phyloP scores from a whole-genome alignment of 1,284 basidiomycete species.

The Limonomyces culmigenus region DNA sequence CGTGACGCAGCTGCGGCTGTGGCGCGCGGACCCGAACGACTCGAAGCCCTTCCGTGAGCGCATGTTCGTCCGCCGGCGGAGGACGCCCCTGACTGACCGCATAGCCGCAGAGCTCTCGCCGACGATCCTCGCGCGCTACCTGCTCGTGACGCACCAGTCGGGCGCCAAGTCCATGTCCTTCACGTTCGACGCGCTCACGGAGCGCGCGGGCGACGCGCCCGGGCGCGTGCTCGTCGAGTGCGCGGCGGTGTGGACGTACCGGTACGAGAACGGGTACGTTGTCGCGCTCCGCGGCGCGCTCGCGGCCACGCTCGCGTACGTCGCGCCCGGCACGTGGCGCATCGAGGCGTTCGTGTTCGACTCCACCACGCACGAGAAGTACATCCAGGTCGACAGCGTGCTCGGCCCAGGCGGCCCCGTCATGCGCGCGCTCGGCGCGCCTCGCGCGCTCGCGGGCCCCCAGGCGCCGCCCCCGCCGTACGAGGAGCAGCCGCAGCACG shows the following conservation, averaged over 20 bases:
- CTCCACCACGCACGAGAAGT: conserved; percentile 51
- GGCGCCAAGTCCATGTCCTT: conserved; percentile 65
- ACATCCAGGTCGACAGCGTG: conserved; percentile 16
- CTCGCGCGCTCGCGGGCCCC: conserved; percentile 2
- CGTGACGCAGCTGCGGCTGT: conserved; percentile 56
- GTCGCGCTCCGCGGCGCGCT: conserved; percentile 56
- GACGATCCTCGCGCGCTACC: conserved; percentile 65
- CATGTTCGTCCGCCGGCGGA: conserved; percentile 1
- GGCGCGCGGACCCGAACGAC: conserved; percentile 60
- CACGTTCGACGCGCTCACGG: conserved; percentile 54
- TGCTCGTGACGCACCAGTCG: conserved; percentile 63
- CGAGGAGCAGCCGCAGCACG: conserved; percentile 35
- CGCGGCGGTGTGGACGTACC: conserved; percentile 58
- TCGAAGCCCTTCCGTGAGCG: conserved; percentile 63
- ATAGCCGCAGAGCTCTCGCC: conserved; percentile 44
- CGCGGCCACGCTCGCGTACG: conserved; percentile 32
- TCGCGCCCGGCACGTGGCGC: conserved; percentile 5
- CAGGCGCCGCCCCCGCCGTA: conserved; percentile 23
- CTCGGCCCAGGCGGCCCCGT: conserved; percentile 25
- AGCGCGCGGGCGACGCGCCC: conserved; percentile 20
- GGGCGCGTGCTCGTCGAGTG: conserved; percentile 50
- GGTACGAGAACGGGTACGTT: conserved; percentile 56
- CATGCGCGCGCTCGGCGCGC: conserved; percentile 11
- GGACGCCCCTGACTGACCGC: not conserved
- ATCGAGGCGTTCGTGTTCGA: conserved; percentile 4